phyloP scores from a whole-genome alignment of 768 basidiomycete species.

The Tricholoma hemisulphureum region DNA sequence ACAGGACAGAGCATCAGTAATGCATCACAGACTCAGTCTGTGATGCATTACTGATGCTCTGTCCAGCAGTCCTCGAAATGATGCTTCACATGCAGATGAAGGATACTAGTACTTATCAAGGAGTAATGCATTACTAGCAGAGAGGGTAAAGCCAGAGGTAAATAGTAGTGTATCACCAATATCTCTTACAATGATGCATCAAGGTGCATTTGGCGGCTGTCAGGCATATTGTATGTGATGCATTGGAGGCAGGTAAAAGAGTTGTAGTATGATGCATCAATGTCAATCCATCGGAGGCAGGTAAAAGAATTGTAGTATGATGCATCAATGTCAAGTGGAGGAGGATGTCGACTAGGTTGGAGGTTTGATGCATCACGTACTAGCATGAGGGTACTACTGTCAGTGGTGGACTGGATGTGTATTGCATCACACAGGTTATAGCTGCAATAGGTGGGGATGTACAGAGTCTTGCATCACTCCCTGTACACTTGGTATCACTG shows the following conservation, averaged over 20 bases:
- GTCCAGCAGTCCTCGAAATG: background rate
- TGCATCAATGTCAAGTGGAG: background rate
- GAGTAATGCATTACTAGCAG: background rate
- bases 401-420: background rate
- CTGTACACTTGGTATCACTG: too few species aligned
- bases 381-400: background rate
- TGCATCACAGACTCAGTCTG: background rate
- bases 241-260: background rate
- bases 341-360: background rate
- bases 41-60: too few species aligned
- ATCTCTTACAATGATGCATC: background rate
- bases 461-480: background rate
- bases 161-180: background rate
- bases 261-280: background rate
- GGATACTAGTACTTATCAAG: background rate
- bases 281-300: background rate
- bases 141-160: background rate
- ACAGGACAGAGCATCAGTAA: background rate
- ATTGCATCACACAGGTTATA: background rate
- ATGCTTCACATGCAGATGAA: background rate
- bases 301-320: background rate
- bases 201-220: background rate
- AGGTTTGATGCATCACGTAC: conserved; percentile 1
- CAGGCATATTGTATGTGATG: background rate
- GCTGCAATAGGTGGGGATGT: background rate